Percentiles rank a stretch among this genome's conserved stretches.
phyloP scores from a whole-genome alignment of 208 protist species.

The Strigomonas culicis region DNA sequence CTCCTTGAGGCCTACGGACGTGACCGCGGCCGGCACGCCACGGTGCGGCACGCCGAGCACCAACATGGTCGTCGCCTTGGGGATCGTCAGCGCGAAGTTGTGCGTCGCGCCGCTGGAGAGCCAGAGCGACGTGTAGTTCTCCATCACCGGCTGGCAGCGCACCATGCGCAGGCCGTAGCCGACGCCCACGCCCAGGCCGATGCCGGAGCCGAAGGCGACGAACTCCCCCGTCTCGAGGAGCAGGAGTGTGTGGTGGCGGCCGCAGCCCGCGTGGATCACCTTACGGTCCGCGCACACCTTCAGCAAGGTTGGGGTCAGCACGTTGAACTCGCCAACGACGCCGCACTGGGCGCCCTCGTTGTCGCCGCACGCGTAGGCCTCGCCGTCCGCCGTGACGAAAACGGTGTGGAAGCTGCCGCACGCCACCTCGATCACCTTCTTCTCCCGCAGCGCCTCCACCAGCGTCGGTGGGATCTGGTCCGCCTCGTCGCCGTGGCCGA shows the following conservation, averaged over 20 bases:
- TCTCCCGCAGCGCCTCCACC: conserved; percentile 26
- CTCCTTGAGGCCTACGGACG: conserved; percentile 48
- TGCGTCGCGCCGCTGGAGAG: conserved; percentile 46
- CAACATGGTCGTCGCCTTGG: conserved; percentile 53
- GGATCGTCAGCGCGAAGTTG: conserved; percentile 61
- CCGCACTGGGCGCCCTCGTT: conserved; percentile 80
- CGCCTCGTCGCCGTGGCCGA: conserved; percentile 66
- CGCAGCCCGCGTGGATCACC: conserved; percentile 59
- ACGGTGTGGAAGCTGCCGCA: conserved; percentile 83
- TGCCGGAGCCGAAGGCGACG: conserved; percentile 63
- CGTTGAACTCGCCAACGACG: conserved; percentile 37
- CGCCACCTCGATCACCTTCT: conserved; percentile 51
- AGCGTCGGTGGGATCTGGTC: conserved; percentile 36
- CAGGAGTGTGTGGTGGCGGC: conserved; percentile 67
- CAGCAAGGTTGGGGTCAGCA: conserved; percentile 37
- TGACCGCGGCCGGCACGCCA: conserved; percentile 35
- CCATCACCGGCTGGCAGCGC: conserved; percentile 49
- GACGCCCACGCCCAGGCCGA: conserved; percentile 56
- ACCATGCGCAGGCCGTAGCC: conserved; percentile 69
- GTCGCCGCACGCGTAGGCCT: conserved; percentile 69
- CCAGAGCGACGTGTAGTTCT: conserved; percentile 64
- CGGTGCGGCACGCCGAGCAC: conserved; percentile 63
- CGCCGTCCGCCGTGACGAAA: conserved; percentile 50
- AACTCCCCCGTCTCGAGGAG: conserved; percentile 61
- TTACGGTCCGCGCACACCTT: conserved; percentile 30